Percentiles rank a stretch among this genome's conserved stretches.
Evolutionary conservation across 2,329 filamentous ascomycete species (phyloP).

Genomic region (Neospermospora avenae): DNA sequence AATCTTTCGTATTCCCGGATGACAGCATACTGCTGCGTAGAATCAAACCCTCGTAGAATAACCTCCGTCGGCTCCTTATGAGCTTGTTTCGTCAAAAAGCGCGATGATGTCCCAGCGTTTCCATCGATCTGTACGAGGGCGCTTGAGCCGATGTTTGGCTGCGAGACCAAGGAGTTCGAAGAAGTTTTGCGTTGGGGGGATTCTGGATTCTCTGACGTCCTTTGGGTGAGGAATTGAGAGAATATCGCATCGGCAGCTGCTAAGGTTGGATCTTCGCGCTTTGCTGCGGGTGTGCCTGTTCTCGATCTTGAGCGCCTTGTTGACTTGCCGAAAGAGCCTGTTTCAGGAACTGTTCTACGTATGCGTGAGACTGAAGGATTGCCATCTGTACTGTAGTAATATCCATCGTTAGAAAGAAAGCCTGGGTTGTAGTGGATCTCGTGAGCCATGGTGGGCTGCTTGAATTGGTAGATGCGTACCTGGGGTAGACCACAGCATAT

Average conservation of each 20-base stretch:
- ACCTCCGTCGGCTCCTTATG: conserved; percentile 68
- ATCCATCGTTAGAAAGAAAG: conserved; percentile 15
- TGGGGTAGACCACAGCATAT: conserved; percentile 63
- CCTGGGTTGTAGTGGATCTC: neutral
- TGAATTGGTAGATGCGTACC: conserved; percentile 43
- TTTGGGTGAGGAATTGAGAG: conserved; percentile 53
- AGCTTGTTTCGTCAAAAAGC: conserved; percentile 46
- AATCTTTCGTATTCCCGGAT: conserved; percentile 86
- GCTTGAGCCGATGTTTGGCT: conserved; percentile 36
- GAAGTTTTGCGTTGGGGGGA: conserved; percentile 35
- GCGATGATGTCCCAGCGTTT: conserved; percentile 23
- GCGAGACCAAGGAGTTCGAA: conserved; percentile 32
- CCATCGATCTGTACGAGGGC: conserved; percentile 32
- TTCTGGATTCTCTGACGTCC: conserved; percentile 30
- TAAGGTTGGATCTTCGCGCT: conserved; percentile 58
- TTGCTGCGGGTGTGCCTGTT: conserved; percentile 50
- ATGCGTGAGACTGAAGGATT: conserved; percentile 47
- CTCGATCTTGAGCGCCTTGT: conserved; percentile 60
- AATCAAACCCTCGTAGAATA: conserved; percentile 76
- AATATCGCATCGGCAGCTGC: conserved; percentile 61
- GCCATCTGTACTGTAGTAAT: conserved; percentile 47
- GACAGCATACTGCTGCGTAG: conserved; percentile 74
- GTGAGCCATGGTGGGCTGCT: conserved; percentile 8
- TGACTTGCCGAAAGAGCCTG: conserved; percentile 66
- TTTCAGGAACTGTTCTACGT: conserved; percentile 54